Evolutionary conservation across 352 stramenopile species (phyloP), one percentile per base, ranked within the genome.

Genomic region (Phytophthora hibernalis): DNA sequence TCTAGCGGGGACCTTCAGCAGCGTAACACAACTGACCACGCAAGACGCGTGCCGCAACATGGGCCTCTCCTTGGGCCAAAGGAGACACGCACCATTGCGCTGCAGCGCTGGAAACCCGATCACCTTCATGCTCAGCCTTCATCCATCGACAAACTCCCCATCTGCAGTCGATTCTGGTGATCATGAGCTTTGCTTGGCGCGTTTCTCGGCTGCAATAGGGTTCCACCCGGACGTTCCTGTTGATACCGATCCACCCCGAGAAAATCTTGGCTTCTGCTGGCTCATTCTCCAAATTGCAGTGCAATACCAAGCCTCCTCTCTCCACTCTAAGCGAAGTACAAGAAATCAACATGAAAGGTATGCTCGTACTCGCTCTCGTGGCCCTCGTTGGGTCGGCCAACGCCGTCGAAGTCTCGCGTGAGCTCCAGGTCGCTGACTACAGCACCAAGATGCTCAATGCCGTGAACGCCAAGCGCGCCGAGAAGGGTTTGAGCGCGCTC

Each of bases 391-490:
- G 66, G 42, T 70, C 54, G 26, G 31, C 49, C 40, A 44, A 69
- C 49, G 66, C 56, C 22, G 24, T 65, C 5, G 52, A 60, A 1
- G 38, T 50, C 22, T 49, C 52, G n/a, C 63, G 55, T 5, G 63
- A 66, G 33, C 61, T 80, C 26, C 74, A 82, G 35, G 64, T 74
- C 13, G 52, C 69, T 33, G 70, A 79, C 59, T 79, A 73, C 57
- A 76, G 64, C 57, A 56, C 57, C 30, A 70, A 81, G 30, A 51
- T 85, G 33, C 56, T 80, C 13, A 45, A 44, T 7, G 60, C 65
- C 10, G 61, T 85, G 48, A 85, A 85, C 66, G 49, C 51, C 37
- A 80, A 78, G 57, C 77, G 77, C 20, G 49, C 68, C 24, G 69
- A 72, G 24, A 72, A 72, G 21, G 69, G 69, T 1, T 69, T 83